Conservation (phyloP, 202 grass and related monocot species). For the Setaria italica region DNA sequence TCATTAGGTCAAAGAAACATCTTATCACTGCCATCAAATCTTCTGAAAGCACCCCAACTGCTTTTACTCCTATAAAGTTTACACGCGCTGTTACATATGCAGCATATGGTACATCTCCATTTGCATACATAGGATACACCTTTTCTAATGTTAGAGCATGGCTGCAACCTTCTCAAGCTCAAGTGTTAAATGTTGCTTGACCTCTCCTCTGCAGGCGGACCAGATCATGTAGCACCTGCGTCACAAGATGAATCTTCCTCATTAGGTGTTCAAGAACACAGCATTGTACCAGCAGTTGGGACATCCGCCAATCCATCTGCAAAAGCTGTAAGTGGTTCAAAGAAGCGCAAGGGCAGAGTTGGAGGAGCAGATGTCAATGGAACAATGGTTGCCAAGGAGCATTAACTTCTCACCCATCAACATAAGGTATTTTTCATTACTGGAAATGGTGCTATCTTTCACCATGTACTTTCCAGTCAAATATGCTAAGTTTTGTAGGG, state of each 20-base stretch:
- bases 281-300: conserved; percentile 8
- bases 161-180: neutral
- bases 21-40: conserved; percentile 31
- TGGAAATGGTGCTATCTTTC: neutral
- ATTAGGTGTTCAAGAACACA: conserved; percentile 5
- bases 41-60: neutral
- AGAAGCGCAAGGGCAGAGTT: conserved; percentile 44
- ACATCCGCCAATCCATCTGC: conserved; percentile 11
- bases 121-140: conserved; percentile 1
- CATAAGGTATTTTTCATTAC: conserved; percentile 42
- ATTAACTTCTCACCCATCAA: conserved; percentile 18
- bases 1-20: conserved; percentile 52
- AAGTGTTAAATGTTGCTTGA: conserved; percentile 7
- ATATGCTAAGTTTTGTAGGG: neutral
- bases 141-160: conserved; percentile 3
- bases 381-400: conserved; percentile 8
- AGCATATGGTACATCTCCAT: conserved; percentile 31
- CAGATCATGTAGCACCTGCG: neutral
- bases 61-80: conserved; percentile 44
- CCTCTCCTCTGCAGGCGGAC: neutral
- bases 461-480: neutral
- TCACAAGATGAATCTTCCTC: neutral
- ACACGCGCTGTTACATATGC: conserved; percentile 2
- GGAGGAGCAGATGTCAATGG: neutral
- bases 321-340: conserved; percentile 21